Percentiles rank a stretch among this genome's conserved stretches.
Evolutionary conservation across 148 eudicot species (phyloP).

Genomic region (Rhododendron henanense): DNA sequence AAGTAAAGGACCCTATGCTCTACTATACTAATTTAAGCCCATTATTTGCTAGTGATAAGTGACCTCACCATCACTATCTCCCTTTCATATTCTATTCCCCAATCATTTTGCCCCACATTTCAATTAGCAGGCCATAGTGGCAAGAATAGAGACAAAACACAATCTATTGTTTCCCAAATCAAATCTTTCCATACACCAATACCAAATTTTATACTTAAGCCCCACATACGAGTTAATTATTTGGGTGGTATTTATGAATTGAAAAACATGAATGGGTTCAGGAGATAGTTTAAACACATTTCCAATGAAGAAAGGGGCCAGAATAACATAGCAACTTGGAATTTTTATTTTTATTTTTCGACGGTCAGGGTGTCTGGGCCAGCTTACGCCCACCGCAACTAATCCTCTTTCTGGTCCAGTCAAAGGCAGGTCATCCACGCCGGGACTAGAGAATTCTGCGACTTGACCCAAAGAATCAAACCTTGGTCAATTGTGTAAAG

Average conservation of each 20-base stretch:
- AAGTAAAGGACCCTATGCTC: not conserved
- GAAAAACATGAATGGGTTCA: not conserved
- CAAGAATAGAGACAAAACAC: not conserved
- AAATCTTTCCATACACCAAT: not conserved
- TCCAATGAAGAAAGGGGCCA: not conserved
- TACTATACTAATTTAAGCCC: not conserved
- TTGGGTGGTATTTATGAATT: not conserved
- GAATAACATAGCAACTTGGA: not conserved
- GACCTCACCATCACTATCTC: not conserved
- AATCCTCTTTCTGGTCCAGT: no score
- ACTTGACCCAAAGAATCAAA: no score
- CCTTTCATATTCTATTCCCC: not conserved
- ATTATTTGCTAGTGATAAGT: not conserved
- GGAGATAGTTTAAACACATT: not conserved
- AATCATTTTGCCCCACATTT: not conserved
- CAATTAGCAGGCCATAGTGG: not conserved
- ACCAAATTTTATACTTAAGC: not conserved
- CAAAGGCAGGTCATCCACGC: no score
- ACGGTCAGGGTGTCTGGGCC: not conserved
- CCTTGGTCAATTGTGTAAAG: no score
- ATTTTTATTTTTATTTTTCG: no score
- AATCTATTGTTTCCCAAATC: not conserved
- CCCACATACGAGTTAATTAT: not conserved
- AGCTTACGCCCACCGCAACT: no score
- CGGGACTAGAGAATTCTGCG: no score